Conservation (phyloP, 352 stramenopile genomes). For the Pythium utonaiense region DNA sequence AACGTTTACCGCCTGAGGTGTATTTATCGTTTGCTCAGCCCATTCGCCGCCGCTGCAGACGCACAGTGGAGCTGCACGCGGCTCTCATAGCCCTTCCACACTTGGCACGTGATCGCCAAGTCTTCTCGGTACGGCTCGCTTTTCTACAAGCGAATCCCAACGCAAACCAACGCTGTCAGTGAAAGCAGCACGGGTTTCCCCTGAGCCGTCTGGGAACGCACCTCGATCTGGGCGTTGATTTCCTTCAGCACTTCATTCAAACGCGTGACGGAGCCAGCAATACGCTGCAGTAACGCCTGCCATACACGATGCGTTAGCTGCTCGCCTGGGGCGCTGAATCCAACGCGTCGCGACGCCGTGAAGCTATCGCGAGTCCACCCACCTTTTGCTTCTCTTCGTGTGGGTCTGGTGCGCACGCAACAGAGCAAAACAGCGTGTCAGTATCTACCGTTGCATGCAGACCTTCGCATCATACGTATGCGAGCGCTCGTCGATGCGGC, state of each 20-base stretch:
- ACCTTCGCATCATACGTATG: neutral
- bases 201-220: no score
- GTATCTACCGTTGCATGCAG: neutral
- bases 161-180: neutral
- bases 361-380: no score
- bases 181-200: no score
- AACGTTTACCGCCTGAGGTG: no score
- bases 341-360: neutral
- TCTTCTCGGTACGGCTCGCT: slow-evolving; percentile 74
- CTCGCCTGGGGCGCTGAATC: neutral
- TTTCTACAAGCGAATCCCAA: slow-evolving; percentile 38
- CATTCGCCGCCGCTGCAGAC: neutral
- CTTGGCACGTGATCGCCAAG: slow-evolving; percentile 64
- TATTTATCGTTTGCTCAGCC: slow-evolving; percentile 14
- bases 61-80: slow-evolving; percentile 73
- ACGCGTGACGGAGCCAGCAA: slow-evolving; percentile 68
- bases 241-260: slow-evolving; percentile 83
- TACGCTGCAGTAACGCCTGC: slow-evolving; percentile 69
- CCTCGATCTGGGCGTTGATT: slow-evolving; percentile 84
- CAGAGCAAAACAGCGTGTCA: neutral
- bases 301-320: neutral
- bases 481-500: neutral
- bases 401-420: slow-evolving; percentile 37
- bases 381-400: slow-evolving; percentile 88
- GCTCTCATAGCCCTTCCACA: slow-evolving; percentile 84